Conservation (phyloP, 805 yeast species). For the Nakazawaea ishiwadae region DNA sequence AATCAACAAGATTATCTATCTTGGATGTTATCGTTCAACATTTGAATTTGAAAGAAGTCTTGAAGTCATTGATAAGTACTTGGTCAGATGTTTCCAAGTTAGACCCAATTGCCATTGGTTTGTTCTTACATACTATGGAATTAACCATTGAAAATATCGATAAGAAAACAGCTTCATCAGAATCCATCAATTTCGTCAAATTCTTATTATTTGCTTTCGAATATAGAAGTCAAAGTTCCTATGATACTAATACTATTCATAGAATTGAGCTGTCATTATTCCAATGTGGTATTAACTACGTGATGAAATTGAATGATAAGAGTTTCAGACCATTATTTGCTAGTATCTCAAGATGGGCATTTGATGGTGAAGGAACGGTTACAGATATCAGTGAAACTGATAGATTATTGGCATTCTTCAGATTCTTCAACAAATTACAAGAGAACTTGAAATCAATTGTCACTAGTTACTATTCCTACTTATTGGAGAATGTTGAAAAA, state of each 20-base stretch:
- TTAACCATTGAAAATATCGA: constrained; percentile 60
- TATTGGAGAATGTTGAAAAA: constrained; percentile 66
- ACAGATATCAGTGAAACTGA: constrained; percentile 42
- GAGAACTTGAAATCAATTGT: constrained; percentile 81
- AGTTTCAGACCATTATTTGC: constrained; percentile 91
- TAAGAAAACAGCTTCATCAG: constrained; percentile 70
- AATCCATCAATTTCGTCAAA: constrained; percentile 61
- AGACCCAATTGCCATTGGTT: constrained; percentile 51
- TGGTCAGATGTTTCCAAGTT: constrained; percentile 47
- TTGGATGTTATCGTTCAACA: constrained; percentile 58
- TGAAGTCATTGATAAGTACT: constrained; percentile 54
- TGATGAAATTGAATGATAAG: constrained; percentile 90
- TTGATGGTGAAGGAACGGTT: constrained; percentile 70
- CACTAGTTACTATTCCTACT: constrained; percentile 82
- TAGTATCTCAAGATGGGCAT: constrained; percentile 84
- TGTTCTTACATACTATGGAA: constrained; percentile 67
- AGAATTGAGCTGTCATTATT: constrained; percentile 78
- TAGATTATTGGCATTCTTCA: constrained; percentile 71
- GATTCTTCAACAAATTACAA: constrained; percentile 80
- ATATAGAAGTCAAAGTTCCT: constrained; percentile 53
- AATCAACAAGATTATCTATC: constrained; percentile 55
- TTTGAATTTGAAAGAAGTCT: constrained; percentile 59
- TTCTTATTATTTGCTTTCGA: constrained; percentile 71
- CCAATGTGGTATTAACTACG: constrained; percentile 66
- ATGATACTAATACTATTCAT: constrained; percentile 69